These are phyloP conservation scores for Pseudocercospora fuligena DNA, from an alignment of 2,329 filamentous ascomycete genomes.

Conservation along the genomic window DNA sequence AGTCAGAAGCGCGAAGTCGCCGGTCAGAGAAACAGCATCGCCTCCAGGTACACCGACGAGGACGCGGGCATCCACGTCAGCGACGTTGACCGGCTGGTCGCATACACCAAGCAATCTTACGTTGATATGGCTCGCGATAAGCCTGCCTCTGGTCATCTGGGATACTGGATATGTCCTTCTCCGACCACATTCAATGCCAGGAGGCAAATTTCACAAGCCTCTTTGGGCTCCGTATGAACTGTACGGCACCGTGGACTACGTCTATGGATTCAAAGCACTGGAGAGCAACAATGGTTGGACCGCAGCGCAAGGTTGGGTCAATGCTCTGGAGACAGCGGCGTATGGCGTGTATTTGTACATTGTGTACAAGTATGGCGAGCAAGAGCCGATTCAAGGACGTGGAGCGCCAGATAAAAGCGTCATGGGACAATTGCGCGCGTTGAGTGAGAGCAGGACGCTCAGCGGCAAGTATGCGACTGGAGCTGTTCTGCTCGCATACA, in stretches of 20 bases:
- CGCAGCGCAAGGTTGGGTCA: conserved; percentile 72
- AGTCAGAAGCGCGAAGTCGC: conserved; percentile 8
- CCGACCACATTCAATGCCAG: conserved; percentile 81
- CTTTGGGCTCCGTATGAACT: conserved; percentile 79
- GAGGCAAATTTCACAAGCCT: conserved; percentile 72
- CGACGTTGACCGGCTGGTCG: conserved; percentile 49
- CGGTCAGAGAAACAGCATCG: not conserved
- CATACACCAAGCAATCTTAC: conserved; percentile 65
- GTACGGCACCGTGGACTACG: conserved; percentile 77
- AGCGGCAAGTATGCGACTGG: conserved; percentile 57
- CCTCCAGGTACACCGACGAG: conserved; percentile 45
- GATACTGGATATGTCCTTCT: conserved; percentile 79
- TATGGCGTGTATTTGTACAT: conserved; percentile 68
- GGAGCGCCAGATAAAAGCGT: conserved; percentile 48
- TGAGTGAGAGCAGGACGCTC: conserved; percentile 57
- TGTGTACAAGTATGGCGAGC: conserved; percentile 49
- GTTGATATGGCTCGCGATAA: conserved; percentile 74
- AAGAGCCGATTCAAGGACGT: conserved; percentile 41
- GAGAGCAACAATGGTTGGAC: conserved; percentile 74
- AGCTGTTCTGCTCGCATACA: conserved; percentile 64
- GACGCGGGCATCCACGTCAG: conserved; percentile 9
- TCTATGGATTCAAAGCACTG: conserved; percentile 79
- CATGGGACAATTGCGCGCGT: conserved; percentile 51
- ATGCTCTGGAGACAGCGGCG: conserved; percentile 68
- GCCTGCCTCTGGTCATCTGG: conserved; percentile 80